Base-by-base conservation (phyloP, 2,329 filamentous ascomycete genomes). In the Fusarium sp. region DNA sequence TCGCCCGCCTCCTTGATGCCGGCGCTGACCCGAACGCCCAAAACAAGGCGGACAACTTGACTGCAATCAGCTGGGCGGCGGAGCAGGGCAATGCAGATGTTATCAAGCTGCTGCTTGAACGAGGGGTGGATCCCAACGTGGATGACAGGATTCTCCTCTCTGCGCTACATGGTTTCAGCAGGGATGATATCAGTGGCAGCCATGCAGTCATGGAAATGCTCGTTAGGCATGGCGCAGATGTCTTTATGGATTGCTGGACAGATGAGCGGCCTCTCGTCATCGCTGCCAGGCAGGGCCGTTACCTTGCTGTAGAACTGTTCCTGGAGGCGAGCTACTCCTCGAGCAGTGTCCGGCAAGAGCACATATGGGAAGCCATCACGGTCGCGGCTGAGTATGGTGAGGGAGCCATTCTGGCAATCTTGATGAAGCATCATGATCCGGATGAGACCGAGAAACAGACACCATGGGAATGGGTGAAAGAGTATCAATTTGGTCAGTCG, bases 341-440 rank as follows among this genome's bases (percentile, higher is more conserved):
- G 1, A 0, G 0, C 4, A 18, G 8, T 21, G 4, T 33, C 1
- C 20, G 44, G 2, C 20, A 33, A 23, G 20, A 31, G 3, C 20
- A 47, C 2, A 33, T 47, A 8, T 47, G 28, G 28, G 3, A 33
- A 13, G 28, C 16, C 3, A 47, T 47, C 5, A 47, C 20, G 0
- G 11, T 33, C 10, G 20, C 28, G 9, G 16, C 44, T 5, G 28
- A 23, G 8, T 5, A n/a, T 7, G 20, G 2, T 0, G 0, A 33
- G 0, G 20, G 1, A 3, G 1, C 2, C 0, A 18, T 23, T 7
- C 5, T 33, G 5, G 20, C 2, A 1, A 18, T 5, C 10, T 33
- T 33, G 20, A 47, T 47, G 44, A 29, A 10, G 15, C 15, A 47
- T n/a, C 31, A 15, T 21, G 20, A 33, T 0, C 6, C 12, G 11